These are phyloP conservation scores for Aspergillus cejpii DNA, from an alignment of 2,329 filamentous ascomycete species.

Conservation along the genomic window DNA sequence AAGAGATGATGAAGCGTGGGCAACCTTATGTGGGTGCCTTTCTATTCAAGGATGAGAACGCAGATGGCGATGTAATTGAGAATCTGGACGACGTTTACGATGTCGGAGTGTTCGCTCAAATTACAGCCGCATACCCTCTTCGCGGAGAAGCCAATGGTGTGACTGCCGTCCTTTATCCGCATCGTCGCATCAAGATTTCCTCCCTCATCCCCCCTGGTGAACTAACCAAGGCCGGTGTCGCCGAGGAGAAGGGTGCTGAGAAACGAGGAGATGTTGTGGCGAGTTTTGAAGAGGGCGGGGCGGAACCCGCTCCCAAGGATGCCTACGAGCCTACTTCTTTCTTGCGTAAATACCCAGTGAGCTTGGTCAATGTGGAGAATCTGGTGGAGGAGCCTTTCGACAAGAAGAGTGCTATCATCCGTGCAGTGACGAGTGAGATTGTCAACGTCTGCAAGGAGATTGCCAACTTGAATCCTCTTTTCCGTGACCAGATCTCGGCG, in stretches of 20 bases:
- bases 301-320: slow-evolving; percentile 52
- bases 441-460: slow-evolving; percentile 99
- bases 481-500: slow-evolving; percentile 93
- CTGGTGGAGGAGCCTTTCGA: slow-evolving; percentile 82
- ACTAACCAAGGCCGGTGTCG: slow-evolving; percentile 26
- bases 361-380: slow-evolving; percentile 92
- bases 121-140: slow-evolving; percentile 91
- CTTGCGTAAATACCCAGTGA: slow-evolving; percentile 83
- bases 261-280: slow-evolving; percentile 92
- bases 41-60: slow-evolving; percentile 90
- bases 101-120: slow-evolving; percentile 93
- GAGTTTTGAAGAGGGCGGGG: slow-evolving; percentile 80
- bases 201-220: slow-evolving; percentile 64
- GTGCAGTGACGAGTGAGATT: slow-evolving; percentile 92
- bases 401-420: slow-evolving; percentile 79
- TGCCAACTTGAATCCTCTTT: slow-evolving; percentile 84
- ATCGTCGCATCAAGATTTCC: slow-evolving; percentile 86
- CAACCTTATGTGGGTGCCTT: slow-evolving; percentile 98
- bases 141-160: slow-evolving; percentile 72
- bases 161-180: slow-evolving; percentile 91
- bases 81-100: slow-evolving; percentile 88
- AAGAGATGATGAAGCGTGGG: slow-evolving; percentile 92
- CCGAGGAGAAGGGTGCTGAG: slow-evolving; percentile 48
- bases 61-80: slow-evolving; percentile 89
- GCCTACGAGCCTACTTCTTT: slow-evolving; percentile 84